phyloP scores from a whole-genome alignment of 306 rosid genomes.

The Medicago ruthenica region DNA sequence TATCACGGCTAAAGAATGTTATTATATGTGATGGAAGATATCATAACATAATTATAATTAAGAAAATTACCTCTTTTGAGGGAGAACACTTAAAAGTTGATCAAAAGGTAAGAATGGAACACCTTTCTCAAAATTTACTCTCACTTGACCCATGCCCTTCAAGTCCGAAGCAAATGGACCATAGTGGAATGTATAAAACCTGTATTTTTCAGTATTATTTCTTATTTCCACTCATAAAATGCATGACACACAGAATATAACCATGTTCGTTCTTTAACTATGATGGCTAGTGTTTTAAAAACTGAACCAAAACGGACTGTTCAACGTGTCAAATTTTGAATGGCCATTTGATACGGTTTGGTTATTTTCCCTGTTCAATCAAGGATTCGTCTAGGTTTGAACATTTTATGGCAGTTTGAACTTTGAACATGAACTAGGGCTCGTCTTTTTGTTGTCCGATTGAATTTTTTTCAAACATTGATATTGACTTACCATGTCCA shows the following conservation, averaged over 20 bases:
- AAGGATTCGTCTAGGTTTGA: too few relatives aligned
- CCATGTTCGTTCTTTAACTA: not conserved
- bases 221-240: not conserved
- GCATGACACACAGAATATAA: not conserved
- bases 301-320: too few relatives aligned
- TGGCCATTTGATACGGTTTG: too few relatives aligned
- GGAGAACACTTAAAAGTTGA: slow-evolving; percentile 62
- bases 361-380: too few relatives aligned
- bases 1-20: not conserved
- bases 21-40: not conserved
- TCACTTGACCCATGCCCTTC: slow-evolving; percentile 57
- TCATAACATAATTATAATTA: not conserved
- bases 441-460: too few relatives aligned
- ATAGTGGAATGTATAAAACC: slow-evolving; percentile 64
- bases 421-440: too few relatives aligned
- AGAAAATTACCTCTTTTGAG: slow-evolving; percentile 53
- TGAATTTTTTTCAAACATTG: too few relatives aligned
- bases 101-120: slow-evolving; percentile 62
- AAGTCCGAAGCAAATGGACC: slow-evolving; percentile 70
- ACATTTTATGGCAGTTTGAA: too few relatives aligned
- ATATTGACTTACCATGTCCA: slow-evolving; percentile 64
- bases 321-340: too few relatives aligned
- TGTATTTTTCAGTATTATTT: not conserved
- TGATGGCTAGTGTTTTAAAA: not conserved
- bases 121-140: slow-evolving; percentile 48